Conservation (phyloP, 1,139 yeast genomes). For the Magnusiomyces fungicola region DNA sequence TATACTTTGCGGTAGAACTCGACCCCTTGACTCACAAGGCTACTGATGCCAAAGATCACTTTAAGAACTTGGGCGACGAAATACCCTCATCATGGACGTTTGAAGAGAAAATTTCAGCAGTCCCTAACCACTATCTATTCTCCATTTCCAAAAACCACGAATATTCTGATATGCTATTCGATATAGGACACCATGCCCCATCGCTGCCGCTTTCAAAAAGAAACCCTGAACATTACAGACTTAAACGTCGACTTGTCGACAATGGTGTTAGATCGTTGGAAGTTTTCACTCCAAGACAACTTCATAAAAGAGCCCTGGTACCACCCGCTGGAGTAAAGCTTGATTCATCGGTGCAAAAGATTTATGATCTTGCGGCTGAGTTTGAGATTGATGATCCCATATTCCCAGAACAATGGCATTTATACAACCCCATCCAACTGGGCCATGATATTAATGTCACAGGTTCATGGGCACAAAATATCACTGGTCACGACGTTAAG, state of each 20-base stretch:
- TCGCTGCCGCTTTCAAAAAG: background rate
- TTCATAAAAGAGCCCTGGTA: constrained; percentile 2
- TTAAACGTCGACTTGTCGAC: background rate
- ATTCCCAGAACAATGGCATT: constrained; percentile 84
- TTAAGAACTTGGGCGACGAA: background rate
- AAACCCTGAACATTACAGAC: background rate
- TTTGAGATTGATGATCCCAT: constrained; percentile 72
- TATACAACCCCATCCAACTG: constrained; percentile 60
- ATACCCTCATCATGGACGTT: constrained; percentile 22
- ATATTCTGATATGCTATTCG: constrained; percentile 8
- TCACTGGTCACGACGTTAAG: constrained; percentile 70
- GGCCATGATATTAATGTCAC: constrained; percentile 85
- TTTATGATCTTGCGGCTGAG: constrained; percentile 26
- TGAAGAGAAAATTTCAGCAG: constrained; percentile 29
- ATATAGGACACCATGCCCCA: constrained; percentile 3
- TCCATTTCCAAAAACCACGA: constrained; percentile 22
- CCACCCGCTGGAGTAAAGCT: background rate
- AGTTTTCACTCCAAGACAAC: constrained; percentile 4
- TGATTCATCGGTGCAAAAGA: constrained; percentile 21
- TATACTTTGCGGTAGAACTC: constrained; percentile 30
- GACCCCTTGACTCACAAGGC: constrained; percentile 11
- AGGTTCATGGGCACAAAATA: constrained; percentile 75
- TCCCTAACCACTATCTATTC: constrained; percentile 30
- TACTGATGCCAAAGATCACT: constrained; percentile 9
- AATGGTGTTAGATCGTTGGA: constrained; percentile 4